Percentiles rank a stretch among this genome's conserved stretches.
Evolutionary conservation across 345 rosid species (phyloP).

Genomic region (Hibiscus mutabilis): DNA sequence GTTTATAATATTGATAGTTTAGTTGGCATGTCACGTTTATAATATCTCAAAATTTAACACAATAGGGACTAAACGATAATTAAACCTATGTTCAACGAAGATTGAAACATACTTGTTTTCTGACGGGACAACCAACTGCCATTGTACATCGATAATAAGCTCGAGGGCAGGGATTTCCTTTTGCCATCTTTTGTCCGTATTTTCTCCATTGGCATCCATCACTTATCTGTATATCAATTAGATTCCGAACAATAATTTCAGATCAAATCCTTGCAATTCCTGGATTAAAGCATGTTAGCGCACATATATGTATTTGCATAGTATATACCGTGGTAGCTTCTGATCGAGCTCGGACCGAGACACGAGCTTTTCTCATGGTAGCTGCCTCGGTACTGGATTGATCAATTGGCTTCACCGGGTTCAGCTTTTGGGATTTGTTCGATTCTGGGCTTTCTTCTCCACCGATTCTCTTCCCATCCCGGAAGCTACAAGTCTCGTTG

Average conservation of each 20-base stretch:
- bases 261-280: neutral
- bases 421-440: conserved; percentile 44
- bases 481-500: conserved; percentile 6
- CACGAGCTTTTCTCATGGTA: conserved; percentile 95
- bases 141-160: conserved; percentile 73
- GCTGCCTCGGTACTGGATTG: conserved; percentile 64
- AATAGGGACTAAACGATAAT: too few relatives aligned
- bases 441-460: conserved; percentile 71
- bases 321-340: conserved; percentile 97
- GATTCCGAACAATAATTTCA: neutral
- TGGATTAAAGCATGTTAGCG: neutral
- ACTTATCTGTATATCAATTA: conserved; percentile 22
- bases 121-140: conserved; percentile 69
- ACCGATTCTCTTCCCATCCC: conserved; percentile 35
- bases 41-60: too few relatives aligned
- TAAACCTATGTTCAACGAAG: too few relatives aligned
- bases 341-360: conserved; percentile 94
- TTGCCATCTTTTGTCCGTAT: conserved; percentile 67
- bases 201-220: conserved; percentile 70
- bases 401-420: conserved; percentile 28
- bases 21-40: too few relatives aligned
- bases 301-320: neutral
- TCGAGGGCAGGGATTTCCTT: conserved; percentile 67
- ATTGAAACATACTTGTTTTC: conserved; percentile 43
- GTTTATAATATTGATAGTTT: too few relatives aligned